These are phyloP conservation scores for Citrus medica DNA, from an alignment of 345 rosid genomes.

Conservation along the genomic window DNA sequence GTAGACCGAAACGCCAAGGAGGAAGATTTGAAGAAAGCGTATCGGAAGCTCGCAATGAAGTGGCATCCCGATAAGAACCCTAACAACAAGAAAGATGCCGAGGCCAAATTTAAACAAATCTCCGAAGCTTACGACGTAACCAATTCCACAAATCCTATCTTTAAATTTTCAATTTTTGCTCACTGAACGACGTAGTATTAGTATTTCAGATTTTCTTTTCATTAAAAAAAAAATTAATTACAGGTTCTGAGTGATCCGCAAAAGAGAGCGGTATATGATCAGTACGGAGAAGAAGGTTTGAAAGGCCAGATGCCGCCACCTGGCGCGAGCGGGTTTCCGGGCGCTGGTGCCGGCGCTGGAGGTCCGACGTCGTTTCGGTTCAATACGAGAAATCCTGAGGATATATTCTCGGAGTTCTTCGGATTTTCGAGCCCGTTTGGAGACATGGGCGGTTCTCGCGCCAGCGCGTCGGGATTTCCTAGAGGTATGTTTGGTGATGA, in stretches of 20 bases:
- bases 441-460: conserved; percentile 54
- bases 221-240: neutral
- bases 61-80: conserved; percentile 97
- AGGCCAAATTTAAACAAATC: conserved; percentile 89
- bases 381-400: conserved; percentile 78
- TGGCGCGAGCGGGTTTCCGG: conserved; percentile 49
- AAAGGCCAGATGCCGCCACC: conserved; percentile 80
- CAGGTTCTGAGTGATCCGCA: conserved; percentile 86
- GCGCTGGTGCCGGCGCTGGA: conserved; percentile 29
- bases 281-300: conserved; percentile 88
- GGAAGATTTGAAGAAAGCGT: conserved; percentile 85
- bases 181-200: neutral
- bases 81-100: conserved; percentile 76
- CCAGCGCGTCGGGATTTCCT: conserved; percentile 46
- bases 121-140: conserved; percentile 91
- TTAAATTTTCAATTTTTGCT: neutral
- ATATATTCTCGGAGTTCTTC: conserved; percentile 81
- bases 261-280: conserved; percentile 77
- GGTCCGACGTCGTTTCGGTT: conserved; percentile 53
- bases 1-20: conserved; percentile 73
- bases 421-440: conserved; percentile 67
- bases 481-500: conserved; percentile 62
- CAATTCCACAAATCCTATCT: neutral
- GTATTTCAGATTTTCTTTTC: neutral
- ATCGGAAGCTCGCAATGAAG: conserved; percentile 87